These are phyloP conservation scores for Cladochytrium tenue DNA, from an alignment of 371 early-diverging fungal genomes.

Conservation along the genomic window DNA sequence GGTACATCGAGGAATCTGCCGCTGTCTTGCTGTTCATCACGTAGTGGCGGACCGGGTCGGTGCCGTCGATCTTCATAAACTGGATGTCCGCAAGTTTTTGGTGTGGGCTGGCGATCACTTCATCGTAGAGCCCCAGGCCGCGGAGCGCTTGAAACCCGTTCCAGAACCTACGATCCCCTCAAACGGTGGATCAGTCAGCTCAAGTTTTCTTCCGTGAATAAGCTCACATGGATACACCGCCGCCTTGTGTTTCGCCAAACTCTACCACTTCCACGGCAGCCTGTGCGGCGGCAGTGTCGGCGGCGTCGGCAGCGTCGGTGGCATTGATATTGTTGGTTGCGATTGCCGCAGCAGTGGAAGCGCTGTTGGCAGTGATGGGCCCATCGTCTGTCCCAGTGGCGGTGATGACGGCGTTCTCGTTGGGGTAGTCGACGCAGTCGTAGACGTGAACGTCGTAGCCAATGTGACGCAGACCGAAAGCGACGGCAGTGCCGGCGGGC, in stretches of 20 bases:
- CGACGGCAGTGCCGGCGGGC: constrained; percentile 18
- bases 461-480: constrained; percentile 4
- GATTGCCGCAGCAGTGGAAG: too few relatives aligned
- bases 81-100: not conserved
- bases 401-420: not conserved
- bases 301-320: too few relatives aligned
- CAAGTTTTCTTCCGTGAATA: too few relatives aligned
- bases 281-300: not conserved
- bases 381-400: too few relatives aligned
- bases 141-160: constrained; percentile 8
- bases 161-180: not conserved
- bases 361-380: too few relatives aligned
- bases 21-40: not conserved
- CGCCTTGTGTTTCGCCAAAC: constrained; percentile 11
- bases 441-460: constrained; percentile 8
- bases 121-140: constrained; percentile 11
- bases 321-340: too few relatives aligned
- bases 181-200: too few relatives aligned
- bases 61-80: not conserved
- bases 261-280: not conserved
- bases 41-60: not conserved
- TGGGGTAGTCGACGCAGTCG: constrained; percentile 9
- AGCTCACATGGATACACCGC: constrained; percentile 4
- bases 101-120: constrained; percentile 5
- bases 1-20: not conserved